Evolutionary conservation across 1,284 basidiomycete species (phyloP).

Genomic region (Takashimella tepidaria): DNA sequence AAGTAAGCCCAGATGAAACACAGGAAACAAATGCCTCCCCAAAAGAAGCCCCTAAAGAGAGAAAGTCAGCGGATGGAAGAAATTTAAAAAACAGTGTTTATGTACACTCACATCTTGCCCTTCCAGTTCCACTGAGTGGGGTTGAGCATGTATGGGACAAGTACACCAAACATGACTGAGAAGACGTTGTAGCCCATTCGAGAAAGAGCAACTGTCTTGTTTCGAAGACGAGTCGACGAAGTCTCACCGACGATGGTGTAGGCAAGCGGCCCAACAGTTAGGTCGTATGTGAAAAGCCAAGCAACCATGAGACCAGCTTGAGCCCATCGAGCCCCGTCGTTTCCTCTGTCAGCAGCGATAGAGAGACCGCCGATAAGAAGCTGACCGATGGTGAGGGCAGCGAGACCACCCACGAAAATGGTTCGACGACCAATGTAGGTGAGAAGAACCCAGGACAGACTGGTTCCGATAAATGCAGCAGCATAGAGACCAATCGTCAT

Average conservation of each 20-base stretch:
- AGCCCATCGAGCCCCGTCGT: constrained; percentile 9
- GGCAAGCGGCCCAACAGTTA: constrained; percentile 36
- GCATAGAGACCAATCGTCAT: constrained; percentile 7
- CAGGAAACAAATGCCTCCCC: constrained; percentile 26
- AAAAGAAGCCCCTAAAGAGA: constrained; percentile 11
- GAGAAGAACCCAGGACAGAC: constrained; percentile 23
- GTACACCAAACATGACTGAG: constrained; percentile 18
- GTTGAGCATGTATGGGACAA: constrained; percentile 22
- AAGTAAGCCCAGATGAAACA: constrained; percentile 28
- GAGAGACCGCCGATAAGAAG: constrained; percentile 46
- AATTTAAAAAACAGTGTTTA: not conserved
- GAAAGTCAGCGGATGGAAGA: not conserved
- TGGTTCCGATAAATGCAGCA: constrained; percentile 21
- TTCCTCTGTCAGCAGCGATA: constrained; percentile 3
- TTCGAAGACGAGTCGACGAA: constrained; percentile 46
- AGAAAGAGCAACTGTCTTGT: constrained; percentile 51
- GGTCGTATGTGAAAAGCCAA: constrained; percentile 24
- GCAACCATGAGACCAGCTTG: constrained; percentile 20
- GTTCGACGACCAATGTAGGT: constrained; percentile 46
- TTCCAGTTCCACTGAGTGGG: constrained; percentile 24
- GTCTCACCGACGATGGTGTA: constrained; percentile 47
- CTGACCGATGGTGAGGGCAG: constrained; percentile 44
- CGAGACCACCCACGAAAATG: constrained; percentile 49
- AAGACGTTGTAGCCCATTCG: constrained; percentile 49
- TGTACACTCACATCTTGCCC: constrained; percentile 27